Base-by-base conservation (phyloP, 2,329 filamentous ascomycete genomes). In the Venturia effusa region DNA sequence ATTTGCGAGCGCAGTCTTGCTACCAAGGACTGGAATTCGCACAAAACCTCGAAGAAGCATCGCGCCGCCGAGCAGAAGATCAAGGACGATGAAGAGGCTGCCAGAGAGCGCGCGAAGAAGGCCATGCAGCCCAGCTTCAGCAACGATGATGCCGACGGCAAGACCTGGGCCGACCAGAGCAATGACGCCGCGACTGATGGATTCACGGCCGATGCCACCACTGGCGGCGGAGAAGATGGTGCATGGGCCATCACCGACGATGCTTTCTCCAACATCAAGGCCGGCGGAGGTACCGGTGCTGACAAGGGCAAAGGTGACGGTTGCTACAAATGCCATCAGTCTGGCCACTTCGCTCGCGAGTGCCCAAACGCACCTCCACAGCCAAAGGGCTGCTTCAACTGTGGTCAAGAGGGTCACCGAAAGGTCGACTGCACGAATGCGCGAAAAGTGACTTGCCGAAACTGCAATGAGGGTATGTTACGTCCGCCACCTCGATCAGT, bases 321-420 rank as follows among this genome's bases (percentile, higher is more conserved):
- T 45, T 80, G 78, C 66, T 76, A 74, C 67, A 72, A 72, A 77
- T 79, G 65, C 73, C 76, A 74, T 8, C 34, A 37, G 60, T 74
- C 71, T 4, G 76, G 75, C 1, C 80, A 81, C 71, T 79, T 79
- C 63, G 74, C 78, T 48, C 77, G 78, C 62, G 78, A 82, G 51
- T 83, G 80, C 66, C 76, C 79, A 1, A 71, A 79, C 55, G 67
- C 67, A 11, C 64, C 62, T 37, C 75, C 79, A 75, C 71, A 74
- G 70, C 76, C 71, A 17, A 76, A 79, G 22, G 77, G 76, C 51
- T 86, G 84, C 76, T 86, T 75, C 79, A 86, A 86, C 73, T 87
- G 84, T 67, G 82, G 83, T 61, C 73, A 85, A 68, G 68, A 72
- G 39, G 71, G 72, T 5, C 73, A 74, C 61, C 68, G 68, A 24